These are phyloP conservation scores for Rhodotorula glutinis DNA, from an alignment of 1,284 basidiomycete genomes.

Conservation along the genomic window DNA sequence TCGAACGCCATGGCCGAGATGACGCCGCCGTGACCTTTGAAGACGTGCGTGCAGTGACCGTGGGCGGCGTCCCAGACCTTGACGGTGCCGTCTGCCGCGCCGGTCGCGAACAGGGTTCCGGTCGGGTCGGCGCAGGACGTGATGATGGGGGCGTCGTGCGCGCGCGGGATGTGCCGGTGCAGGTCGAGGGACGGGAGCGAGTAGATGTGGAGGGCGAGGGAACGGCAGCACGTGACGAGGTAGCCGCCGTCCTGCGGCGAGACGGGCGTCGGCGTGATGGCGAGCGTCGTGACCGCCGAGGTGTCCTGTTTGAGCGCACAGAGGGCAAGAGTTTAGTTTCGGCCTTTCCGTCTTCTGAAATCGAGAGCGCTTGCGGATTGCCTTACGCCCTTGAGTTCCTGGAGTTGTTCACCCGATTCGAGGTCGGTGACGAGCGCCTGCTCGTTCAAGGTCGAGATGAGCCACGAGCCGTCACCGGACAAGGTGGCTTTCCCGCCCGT, in stretches of 20 bases:
- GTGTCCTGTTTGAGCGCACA: constrained; percentile 54
- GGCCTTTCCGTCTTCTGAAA: constrained; percentile 27
- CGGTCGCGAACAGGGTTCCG: constrained; percentile 86
- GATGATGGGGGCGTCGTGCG: constrained; percentile 90
- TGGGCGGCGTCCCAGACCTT: constrained; percentile 92
- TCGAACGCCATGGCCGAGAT: constrained; percentile 84
- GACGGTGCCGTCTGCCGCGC: constrained; percentile 89
- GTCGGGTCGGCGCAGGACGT: constrained; percentile 81
- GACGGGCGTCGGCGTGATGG: constrained; percentile 44
- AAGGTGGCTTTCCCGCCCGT: constrained; percentile 81
- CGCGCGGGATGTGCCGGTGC: constrained; percentile 69
- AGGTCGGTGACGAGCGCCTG: constrained; percentile 80
- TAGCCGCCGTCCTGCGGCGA: constrained; percentile 46
- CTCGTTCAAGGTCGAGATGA: constrained; percentile 83
- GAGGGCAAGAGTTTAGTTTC: constrained; percentile 45
- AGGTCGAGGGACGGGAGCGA: constrained; percentile 56
- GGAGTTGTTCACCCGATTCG: constrained; percentile 67
- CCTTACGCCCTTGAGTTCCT: constrained; percentile 76
- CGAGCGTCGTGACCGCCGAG: constrained; percentile 54
- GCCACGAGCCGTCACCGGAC: constrained; percentile 69
- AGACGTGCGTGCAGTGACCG: constrained; percentile 89
- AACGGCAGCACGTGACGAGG: constrained; percentile 54
- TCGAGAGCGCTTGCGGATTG: no score
- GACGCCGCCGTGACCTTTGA: constrained; percentile 94
- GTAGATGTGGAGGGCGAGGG: constrained; percentile 54